These are phyloP conservation scores for Puccinellia tenuiflora DNA, from an alignment of 176 grass and related monocot species.

Conservation along the genomic window DNA sequence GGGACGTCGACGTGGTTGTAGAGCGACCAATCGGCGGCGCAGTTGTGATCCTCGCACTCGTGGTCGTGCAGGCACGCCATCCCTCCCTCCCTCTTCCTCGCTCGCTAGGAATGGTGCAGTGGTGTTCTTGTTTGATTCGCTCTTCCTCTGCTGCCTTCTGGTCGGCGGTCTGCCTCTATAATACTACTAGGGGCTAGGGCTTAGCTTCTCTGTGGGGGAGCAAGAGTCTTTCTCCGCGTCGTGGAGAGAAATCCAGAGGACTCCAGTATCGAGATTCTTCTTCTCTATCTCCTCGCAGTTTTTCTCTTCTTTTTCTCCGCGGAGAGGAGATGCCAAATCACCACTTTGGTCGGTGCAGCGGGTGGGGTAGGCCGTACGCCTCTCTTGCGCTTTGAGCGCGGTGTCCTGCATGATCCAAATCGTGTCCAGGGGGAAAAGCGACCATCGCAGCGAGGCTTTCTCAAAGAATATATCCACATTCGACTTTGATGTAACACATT, in stretches of 20 bases:
- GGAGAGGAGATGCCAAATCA: neutral
- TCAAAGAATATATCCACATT: too few relatives aligned
- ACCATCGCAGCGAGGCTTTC: too few relatives aligned
- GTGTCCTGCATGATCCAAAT: neutral
- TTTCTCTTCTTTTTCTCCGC: neutral
- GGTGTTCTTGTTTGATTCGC: slow-evolving; percentile 11
- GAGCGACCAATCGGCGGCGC: slow-evolving; percentile 94
- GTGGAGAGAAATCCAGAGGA: slow-evolving; percentile 10
- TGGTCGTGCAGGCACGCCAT: slow-evolving; percentile 96
- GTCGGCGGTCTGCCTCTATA: neutral
- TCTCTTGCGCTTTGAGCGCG: too few relatives aligned
- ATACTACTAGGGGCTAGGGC: neutral
- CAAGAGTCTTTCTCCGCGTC: neutral
- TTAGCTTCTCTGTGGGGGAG: neutral
- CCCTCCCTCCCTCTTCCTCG: neutral
- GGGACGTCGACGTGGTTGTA: slow-evolving; percentile 85
- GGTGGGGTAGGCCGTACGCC: neutral
- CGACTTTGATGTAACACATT: too few relatives aligned
- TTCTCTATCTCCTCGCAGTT: neutral
- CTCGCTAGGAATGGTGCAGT: neutral
- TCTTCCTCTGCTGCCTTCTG: neutral
- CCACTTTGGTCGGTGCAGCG: slow-evolving; percentile 5
- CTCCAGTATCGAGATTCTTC: neutral
- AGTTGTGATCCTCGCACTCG: slow-evolving; percentile 96
- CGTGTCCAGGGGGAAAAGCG: too few relatives aligned